Conservation (phyloP, 2,329 filamentous ascomycete species). For the Xylariaceae sp. region DNA sequence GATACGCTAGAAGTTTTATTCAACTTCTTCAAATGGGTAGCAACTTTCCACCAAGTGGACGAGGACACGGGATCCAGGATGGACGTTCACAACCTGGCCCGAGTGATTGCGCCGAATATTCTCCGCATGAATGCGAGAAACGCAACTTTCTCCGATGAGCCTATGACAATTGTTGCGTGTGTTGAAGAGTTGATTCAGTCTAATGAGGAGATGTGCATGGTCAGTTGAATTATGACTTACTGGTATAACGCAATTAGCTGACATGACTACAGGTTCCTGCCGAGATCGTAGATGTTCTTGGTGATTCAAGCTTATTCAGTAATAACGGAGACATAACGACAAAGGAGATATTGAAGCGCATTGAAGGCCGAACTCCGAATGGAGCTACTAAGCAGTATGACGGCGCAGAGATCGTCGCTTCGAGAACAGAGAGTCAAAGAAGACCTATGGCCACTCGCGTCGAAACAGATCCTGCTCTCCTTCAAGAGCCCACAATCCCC, state of each 20-base stretch:
- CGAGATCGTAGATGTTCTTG: slow-evolving; percentile 79
- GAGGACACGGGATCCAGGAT: slow-evolving; percentile 98
- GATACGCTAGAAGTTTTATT: slow-evolving; percentile 95
- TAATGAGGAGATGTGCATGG: slow-evolving; percentile 96
- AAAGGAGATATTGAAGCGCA: slow-evolving; percentile 93
- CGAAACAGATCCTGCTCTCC: slow-evolving; percentile 73
- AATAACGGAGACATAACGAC: slow-evolving; percentile 83
- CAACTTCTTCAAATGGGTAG: slow-evolving; percentile 94
- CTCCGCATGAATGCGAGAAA: slow-evolving; percentile 66
- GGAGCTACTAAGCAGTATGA: slow-evolving; percentile 55
- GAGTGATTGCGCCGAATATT: slow-evolving; percentile 95
- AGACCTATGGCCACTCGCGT: slow-evolving; percentile 58
- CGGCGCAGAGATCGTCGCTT: slow-evolving; percentile 51
- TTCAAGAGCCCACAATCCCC: slow-evolving; percentile 54
- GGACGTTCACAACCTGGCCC: slow-evolving; percentile 96
- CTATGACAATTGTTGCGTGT: slow-evolving; percentile 88
- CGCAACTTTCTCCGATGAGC: slow-evolving; percentile 71
- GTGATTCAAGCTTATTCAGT: slow-evolving; percentile 76
- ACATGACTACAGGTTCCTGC: slow-evolving; percentile 68
- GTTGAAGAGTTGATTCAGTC: slow-evolving; percentile 86
- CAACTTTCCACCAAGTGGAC: slow-evolving; percentile 94
- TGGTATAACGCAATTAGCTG: neutral
- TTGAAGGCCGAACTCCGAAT: slow-evolving; percentile 64
- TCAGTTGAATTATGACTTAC: slow-evolving; percentile 44
- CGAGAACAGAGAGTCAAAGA: slow-evolving; percentile 51